Percentiles rank a stretch among this genome's conserved stretches.
phyloP scores from a whole-genome alignment of 2,329 filamentous ascomycete genomes.

The Diaporthe ilicicola region DNA sequence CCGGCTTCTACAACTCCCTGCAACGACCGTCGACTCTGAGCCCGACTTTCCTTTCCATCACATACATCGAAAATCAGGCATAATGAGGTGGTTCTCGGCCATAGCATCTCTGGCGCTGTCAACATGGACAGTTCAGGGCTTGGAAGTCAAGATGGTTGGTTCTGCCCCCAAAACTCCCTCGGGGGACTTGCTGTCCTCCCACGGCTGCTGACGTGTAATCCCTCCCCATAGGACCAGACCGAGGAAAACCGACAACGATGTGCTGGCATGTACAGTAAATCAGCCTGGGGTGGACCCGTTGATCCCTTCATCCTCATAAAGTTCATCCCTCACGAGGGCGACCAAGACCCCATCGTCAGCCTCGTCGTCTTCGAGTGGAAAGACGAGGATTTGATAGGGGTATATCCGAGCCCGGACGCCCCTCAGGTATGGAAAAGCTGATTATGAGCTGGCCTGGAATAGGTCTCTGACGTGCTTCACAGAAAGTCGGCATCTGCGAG shows the following conservation, averaged over 20 bases:
- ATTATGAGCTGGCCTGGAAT: neutral
- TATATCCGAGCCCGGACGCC: conserved; percentile 63
- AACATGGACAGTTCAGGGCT: conserved; percentile 60
- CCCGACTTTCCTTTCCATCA: neutral
- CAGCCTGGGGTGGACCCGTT: conserved; percentile 84
- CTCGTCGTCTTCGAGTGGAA: conserved; percentile 94
- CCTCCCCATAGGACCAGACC: conserved; percentile 70
- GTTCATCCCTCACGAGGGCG: conserved; percentile 70
- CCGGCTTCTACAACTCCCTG: neutral
- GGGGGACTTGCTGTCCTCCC: neutral
- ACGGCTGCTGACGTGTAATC: conserved; percentile 25
- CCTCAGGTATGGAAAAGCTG: conserved; percentile 55
- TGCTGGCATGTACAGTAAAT: conserved; percentile 90
- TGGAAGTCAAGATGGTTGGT: conserved; percentile 67
- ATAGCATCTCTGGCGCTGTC: conserved; percentile 62
- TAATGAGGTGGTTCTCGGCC: conserved; percentile 64
- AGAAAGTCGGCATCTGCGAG: conserved; percentile 74
- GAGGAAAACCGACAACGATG: conserved; percentile 84
- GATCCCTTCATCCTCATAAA: conserved; percentile 91
- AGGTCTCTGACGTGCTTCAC: conserved; percentile 42
- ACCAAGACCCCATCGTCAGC: conserved; percentile 79
- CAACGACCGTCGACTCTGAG: neutral
- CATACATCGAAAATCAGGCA: conserved; percentile 35
- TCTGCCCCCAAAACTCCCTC: neutral
- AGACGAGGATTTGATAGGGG: conserved; percentile 82